Conservation (phyloP, 2,329 filamentous ascomycete species). For the Cladophialophora exuberans region DNA sequence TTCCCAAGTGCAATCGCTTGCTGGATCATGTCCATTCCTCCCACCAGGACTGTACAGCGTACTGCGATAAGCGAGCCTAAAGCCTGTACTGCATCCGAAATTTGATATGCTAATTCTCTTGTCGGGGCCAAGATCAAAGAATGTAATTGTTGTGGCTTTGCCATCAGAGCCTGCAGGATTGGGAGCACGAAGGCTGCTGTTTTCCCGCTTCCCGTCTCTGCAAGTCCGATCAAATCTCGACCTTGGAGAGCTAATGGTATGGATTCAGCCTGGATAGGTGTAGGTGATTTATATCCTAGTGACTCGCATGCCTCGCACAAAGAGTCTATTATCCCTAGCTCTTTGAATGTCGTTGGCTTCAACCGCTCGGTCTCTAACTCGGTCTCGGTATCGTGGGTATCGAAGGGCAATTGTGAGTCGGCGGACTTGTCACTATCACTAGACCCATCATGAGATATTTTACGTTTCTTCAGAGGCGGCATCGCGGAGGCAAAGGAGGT, state of each 20-base stretch:
- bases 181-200: slow-evolving; percentile 93
- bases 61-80: slow-evolving; percentile 87
- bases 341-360: slow-evolving; percentile 48
- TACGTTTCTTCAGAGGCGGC: slow-evolving; percentile 46
- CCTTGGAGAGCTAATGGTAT: slow-evolving; percentile 80
- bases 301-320: slow-evolving; percentile 85
- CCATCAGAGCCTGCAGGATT: slow-evolving; percentile 86
- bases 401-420: neutral
- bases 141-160: slow-evolving; percentile 82
- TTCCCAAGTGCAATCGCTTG: slow-evolving; percentile 92
- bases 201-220: slow-evolving; percentile 95
- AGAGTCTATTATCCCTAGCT: slow-evolving; percentile 76
- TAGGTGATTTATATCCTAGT: slow-evolving; percentile 82
- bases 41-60: slow-evolving; percentile 81
- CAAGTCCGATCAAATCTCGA: slow-evolving; percentile 88
- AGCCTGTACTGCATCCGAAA: slow-evolving; percentile 83
- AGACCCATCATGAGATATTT: slow-evolving; percentile 36
- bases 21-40: slow-evolving; percentile 93
- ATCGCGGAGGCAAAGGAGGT: slow-evolving; percentile 33
- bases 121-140: slow-evolving; percentile 92
- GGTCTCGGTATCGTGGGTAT: too few relatives aligned
- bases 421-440: neutral
- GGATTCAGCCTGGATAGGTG: slow-evolving; percentile 82
- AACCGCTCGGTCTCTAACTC: slow-evolving; percentile 1
- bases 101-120: slow-evolving; percentile 90